Conservation (phyloP, 2,329 filamentous ascomycete genomes). For the Diaporthe sp. region DNA sequence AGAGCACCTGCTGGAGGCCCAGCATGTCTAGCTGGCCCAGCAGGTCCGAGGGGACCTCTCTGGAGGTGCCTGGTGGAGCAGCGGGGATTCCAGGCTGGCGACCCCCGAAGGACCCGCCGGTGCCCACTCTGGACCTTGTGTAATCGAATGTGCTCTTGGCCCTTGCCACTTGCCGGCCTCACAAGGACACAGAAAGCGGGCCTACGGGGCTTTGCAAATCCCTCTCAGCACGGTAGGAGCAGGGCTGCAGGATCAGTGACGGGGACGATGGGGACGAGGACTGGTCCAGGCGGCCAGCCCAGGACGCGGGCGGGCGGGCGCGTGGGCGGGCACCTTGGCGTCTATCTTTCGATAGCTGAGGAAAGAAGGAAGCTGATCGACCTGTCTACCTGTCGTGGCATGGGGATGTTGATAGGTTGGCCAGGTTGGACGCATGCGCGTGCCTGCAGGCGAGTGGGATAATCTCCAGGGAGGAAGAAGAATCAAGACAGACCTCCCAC, state of each 20-base stretch:
- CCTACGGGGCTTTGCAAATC: constrained; percentile 9
- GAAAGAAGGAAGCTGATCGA: constrained; percentile 18
- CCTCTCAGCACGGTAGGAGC: constrained; percentile 17
- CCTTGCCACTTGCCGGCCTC: constrained; percentile 7
- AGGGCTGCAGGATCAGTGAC: constrained; percentile 17
- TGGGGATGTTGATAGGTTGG: constrained; percentile 5
- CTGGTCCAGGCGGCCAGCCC: background rate
- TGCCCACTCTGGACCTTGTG: constrained; percentile 20
- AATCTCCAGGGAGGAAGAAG: background rate
- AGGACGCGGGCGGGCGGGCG: background rate
- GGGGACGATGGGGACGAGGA: background rate
- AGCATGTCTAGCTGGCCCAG: background rate
- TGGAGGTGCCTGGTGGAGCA: constrained; percentile 17
- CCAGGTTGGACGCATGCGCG: constrained; percentile 2
- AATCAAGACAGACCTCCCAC: background rate
- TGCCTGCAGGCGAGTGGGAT: constrained; percentile 16
- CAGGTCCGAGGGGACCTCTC: constrained; percentile 24
- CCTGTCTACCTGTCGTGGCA: background rate
- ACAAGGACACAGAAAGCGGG: constrained; percentile 3
- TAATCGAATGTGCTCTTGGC: background rate
- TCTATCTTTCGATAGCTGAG: constrained; percentile 6
- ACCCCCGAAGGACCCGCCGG: constrained; percentile 26
- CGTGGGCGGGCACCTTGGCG: constrained; percentile 12
- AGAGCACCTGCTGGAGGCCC: constrained; percentile 19
- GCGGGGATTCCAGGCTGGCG: constrained; percentile 30